Conservation (phyloP, 2,329 filamentous ascomycete species). For the Neurospora sp. region DNA sequence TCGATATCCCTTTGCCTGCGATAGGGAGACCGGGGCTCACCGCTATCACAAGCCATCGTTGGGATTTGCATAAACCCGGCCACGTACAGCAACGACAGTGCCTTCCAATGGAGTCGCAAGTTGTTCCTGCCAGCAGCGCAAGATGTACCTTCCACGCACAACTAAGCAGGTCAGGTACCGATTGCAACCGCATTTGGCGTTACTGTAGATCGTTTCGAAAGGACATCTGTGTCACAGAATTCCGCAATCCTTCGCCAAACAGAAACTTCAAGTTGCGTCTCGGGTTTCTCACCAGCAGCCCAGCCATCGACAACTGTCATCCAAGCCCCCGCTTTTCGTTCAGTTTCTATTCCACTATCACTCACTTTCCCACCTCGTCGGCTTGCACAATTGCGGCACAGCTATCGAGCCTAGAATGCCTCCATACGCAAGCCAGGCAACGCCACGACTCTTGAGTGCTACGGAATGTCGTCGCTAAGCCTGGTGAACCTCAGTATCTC, state of each 20-base stretch:
- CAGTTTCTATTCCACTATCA: neutral
- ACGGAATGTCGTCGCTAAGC: neutral
- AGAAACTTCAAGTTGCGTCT: neutral
- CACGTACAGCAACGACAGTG: neutral
- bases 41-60: neutral
- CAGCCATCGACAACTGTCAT: neutral
- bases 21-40: neutral
- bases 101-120: neutral
- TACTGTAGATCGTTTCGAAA: neutral
- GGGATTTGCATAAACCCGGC: neutral
- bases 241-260: neutral
- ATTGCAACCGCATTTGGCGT: neutral
- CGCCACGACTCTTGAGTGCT: neutral
- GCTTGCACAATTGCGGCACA: neutral
- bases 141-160: neutral
- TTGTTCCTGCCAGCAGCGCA: neutral
- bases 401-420: neutral
- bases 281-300: neutral
- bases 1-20: neutral
- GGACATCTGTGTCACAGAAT: neutral
- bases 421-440: neutral
- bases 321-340: neutral
- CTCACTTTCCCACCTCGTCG: neutral
- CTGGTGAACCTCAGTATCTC: neutral
- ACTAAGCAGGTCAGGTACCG: neutral